phyloP scores from a whole-genome alignment of 78 protist species.

The Trichosphaerium sp. region DNA sequence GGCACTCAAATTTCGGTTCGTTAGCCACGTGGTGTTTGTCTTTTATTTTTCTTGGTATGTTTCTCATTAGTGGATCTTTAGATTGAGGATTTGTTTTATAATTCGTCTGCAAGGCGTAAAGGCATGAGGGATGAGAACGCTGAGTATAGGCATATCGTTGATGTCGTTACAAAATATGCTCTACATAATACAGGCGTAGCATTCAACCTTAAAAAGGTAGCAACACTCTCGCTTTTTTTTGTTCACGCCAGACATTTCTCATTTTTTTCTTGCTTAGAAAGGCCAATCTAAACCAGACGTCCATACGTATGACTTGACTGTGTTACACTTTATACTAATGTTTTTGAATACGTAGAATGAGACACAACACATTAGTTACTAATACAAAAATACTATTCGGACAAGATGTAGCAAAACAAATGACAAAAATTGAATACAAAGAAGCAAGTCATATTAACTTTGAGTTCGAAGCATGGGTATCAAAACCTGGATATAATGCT shows the following conservation, averaged over 20 bases:
- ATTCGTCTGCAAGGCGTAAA: no score
- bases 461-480: constrained; percentile 27
- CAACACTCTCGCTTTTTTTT: not conserved
- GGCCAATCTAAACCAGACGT: constrained; percentile 41
- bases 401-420: constrained; percentile 37
- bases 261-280: not conserved
- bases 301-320: not conserved
- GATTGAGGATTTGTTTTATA: no score
- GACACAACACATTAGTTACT: constrained; percentile 3
- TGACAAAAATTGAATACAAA: constrained; percentile 1
- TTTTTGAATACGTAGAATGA: not conserved
- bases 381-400: constrained; percentile 39
- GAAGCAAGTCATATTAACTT: not conserved
- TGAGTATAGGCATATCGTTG: not conserved
- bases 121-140: constrained; percentile 54
- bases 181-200: constrained; percentile 43
- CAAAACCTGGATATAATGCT: constrained; percentile 54
- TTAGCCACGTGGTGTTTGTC: no score
- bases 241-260: no score
- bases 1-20: constrained; percentile 35
- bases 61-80: no score
- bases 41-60: no score
- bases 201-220: constrained; percentile 51
- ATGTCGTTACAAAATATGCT: constrained; percentile 55
- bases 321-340: not conserved